Base-by-base conservation (phyloP, 2,329 filamentous ascomycete genomes). In the Aspergillus tanneri region DNA sequence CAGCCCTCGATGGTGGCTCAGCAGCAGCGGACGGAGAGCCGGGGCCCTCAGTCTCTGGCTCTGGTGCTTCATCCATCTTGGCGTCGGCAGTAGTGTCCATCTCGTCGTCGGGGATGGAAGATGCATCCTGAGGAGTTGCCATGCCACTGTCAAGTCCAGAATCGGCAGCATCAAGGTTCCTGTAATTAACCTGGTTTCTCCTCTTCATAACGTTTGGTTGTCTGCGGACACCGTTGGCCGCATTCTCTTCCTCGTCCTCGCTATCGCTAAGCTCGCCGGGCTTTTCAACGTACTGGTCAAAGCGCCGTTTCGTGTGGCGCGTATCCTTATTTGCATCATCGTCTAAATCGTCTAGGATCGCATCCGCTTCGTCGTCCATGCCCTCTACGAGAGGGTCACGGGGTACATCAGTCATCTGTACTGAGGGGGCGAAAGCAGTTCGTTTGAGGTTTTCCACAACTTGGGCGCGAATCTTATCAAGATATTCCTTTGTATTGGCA, bases 291-390 rank as follows among this genome's bases (percentile, higher is more conserved):
- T 81, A 84, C 68, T 90, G 85, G 55, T 97, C 92, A 77, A 88
- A 90, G 54, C 85, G 82, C 27, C 88, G 85, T 67, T 93, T 82
- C 0, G 90, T 95, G 70, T 86, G 84, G 21, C 92, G 86, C 46
- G 81, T 81, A 64, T 97, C 92, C 59, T 88, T 86, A 66, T 93
- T 90, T 58, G 88, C 82, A 55, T 96, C 91, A 44, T 90, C 88
- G 54, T 97, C 91, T 1, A 88, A 66, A 56, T 87, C 84, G 52
- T 86, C 83, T 32, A 85, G 72, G 27, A 80, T 77, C 16, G 80
- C 83, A 61, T 87, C 84, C 24, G 79, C 79, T 50, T 87, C 84
- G 18, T 85, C 83, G 43, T 84, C 82, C 67, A 82, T 78, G 5
- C 77, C 77, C 47, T 75, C 75, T 4, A 82, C 58, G 21, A 73